Percentiles rank a stretch among this genome's conserved stretches.
These are phyloP conservation scores for Tulasnella sp. DNA, from an alignment of 768 basidiomycete species.

Conservation along the genomic window DNA sequence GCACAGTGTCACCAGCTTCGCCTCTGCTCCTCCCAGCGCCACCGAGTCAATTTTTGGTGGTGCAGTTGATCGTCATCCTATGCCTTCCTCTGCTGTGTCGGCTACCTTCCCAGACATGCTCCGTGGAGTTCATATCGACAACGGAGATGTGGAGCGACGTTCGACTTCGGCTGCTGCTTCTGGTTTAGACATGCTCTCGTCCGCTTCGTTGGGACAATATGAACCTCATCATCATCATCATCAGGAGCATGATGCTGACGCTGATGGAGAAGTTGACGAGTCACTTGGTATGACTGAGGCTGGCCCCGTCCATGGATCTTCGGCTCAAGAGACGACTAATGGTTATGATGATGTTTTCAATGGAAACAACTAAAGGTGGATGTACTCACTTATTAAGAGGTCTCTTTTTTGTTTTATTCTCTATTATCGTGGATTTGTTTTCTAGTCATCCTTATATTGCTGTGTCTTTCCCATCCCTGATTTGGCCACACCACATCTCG, in stretches of 20 bases:
- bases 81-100: not conserved
- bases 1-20: not conserved
- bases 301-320: not conserved
- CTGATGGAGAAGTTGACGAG: not conserved
- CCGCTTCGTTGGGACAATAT: no score
- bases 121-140: not conserved
- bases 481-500: no score
- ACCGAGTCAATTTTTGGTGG: not conserved
- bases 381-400: no score
- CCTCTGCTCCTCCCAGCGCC: not conserved
- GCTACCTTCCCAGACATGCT: not conserved
- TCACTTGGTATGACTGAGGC: not conserved
- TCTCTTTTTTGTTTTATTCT: no score
- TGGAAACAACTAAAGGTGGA: no score
- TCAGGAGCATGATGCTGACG: not conserved
- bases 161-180: not conserved
- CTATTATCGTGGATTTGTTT: no score
- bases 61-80: slow-evolving; percentile 4
- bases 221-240: no score
- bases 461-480: no score
- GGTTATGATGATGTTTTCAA: no score
- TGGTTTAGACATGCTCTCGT: no score
- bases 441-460: no score
- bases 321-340: no score
- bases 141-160: not conserved